Percentiles rank a stretch among this genome's conserved stretches.
Evolutionary conservation across 139 green algal species (phyloP).

Genomic region (Axilococcus clingmanii): DNA sequence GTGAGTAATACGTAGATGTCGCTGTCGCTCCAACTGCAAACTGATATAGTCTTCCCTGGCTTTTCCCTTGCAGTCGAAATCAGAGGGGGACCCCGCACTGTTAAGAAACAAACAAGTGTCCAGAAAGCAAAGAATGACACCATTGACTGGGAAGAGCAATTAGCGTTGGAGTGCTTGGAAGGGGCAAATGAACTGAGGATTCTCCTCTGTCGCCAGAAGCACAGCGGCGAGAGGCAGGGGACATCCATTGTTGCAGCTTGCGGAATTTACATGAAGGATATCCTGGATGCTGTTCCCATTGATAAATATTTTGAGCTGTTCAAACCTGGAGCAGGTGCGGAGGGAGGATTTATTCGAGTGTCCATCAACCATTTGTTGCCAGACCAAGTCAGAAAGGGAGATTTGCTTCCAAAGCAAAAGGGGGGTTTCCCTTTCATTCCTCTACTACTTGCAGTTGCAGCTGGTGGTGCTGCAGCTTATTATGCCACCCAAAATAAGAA

Average conservation of each 20-base stretch:
- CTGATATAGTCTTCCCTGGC: background rate
- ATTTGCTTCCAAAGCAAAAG: background rate
- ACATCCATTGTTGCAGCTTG: slow-evolving; percentile 72
- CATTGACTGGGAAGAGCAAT: slow-evolving; percentile 54
- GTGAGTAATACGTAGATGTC: slow-evolving; percentile 15
- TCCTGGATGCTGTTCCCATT: slow-evolving; percentile 81
- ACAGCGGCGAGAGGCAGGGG: slow-evolving; percentile 21
- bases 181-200: slow-evolving; percentile 70
- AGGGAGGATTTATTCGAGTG: slow-evolving; percentile 78
- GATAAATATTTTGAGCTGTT: slow-evolving; percentile 95
- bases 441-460: background rate
- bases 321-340: slow-evolving; percentile 60
- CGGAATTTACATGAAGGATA: slow-evolving; percentile 83
- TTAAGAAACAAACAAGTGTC: slow-evolving; percentile 53
- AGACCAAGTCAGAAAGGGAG: slow-evolving; percentile 18
- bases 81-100: slow-evolving; percentile 45
- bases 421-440: slow-evolving; percentile 5
- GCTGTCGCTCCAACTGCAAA: background rate
- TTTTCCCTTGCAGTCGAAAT: slow-evolving; percentile 60
- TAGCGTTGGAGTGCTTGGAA: slow-evolving; percentile 68
- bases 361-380: slow-evolving; percentile 49
- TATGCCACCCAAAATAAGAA: background rate
- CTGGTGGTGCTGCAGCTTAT: slow-evolving; percentile 1
- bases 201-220: slow-evolving; percentile 72
- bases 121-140: slow-evolving; percentile 26